Evolutionary conservation across 2,329 filamentous ascomycete species (phyloP), one percentile per base, ranked within the genome.

Genomic region (Nigrograna mackinnonii): DNA sequence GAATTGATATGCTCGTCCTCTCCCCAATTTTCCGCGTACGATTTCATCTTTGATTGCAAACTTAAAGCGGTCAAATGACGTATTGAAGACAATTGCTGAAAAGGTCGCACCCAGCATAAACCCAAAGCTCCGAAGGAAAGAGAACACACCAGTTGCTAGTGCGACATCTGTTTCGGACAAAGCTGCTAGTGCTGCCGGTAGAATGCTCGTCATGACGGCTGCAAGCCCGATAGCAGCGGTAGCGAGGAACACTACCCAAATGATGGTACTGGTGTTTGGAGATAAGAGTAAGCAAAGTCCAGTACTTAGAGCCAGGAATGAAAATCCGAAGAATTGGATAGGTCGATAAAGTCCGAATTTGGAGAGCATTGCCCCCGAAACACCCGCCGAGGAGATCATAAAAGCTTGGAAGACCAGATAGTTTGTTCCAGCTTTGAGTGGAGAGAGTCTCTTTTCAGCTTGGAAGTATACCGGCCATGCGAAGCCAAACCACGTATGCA

Each of bases 391-490:
- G 1, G 39, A 38, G 6, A 54, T 35, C 4, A 47, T 28, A 28
- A 47, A 39, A 7, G 19, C 11, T 13, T 19, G 13, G 28, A 45
- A 47, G 17, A 46, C 41, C 1, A 54, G 16, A 35, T 44, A 37
- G 24, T 51, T 35, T 30, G 51, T 35, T 4, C 50, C 45, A 4
- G 50, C 6, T 6, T 17, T 17, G 3, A 47, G 22, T 2, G 39
- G 47, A 5, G 44, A 36, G 9, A 37, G 33, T 5, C 20, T 26
- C 6, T 22, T n/a, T 6, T 43, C 37, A 4, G 14, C 47, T 17
- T 43, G 43, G 24, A 51, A 54, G 24, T 51, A 54, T 11, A 78
- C 48, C 0, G 75, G 72, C 2, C 75, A 40, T 49, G 74, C 75
- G 54, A 67, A 71, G 22, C 66, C 43, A 4, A 57, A 45, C 62